Conservation (phyloP, 345 rosid species). For the Gossypioides kirkii region DNA sequence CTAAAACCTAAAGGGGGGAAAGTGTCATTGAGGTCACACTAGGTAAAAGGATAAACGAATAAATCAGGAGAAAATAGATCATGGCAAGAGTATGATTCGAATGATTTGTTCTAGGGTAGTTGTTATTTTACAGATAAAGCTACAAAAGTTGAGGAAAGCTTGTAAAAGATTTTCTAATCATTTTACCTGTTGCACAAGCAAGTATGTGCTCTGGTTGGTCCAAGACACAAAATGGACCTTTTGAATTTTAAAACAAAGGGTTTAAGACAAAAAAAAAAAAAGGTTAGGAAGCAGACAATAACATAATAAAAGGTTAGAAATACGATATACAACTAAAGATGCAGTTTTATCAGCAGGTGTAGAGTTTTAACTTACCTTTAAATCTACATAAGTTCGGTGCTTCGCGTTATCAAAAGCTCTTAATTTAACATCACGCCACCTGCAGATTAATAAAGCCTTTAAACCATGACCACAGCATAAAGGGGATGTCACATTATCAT, state of each 20-base stretch:
- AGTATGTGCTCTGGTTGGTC: conserved; percentile 23
- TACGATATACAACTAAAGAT: neutral
- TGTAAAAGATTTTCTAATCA: conserved; percentile 5
- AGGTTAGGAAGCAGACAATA: conserved; percentile 1
- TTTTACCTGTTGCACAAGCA: conserved; percentile 36
- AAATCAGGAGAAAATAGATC: neutral
- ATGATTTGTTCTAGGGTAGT: conserved; percentile 21
- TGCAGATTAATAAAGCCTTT: conserved; percentile 22
- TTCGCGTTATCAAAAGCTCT: conserved; percentile 83
- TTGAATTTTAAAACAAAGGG: conserved; percentile 9
- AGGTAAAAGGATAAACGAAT: neutral
- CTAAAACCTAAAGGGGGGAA: neutral
- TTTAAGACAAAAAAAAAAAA: neutral
- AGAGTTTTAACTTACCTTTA: conserved; percentile 50
- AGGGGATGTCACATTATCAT: neutral
- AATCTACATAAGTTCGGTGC: conserved; percentile 93
- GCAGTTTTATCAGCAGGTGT: neutral
- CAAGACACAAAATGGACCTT: neutral
- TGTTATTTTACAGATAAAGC: conserved; percentile 19
- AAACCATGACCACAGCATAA: neutral
- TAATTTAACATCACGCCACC: conserved; percentile 97
- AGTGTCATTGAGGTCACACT: neutral
- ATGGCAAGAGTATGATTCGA: conserved; percentile 4
- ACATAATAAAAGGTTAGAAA: neutral
- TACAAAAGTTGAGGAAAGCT: conserved; percentile 5